Conservation (phyloP, 768 basidiomycete genomes). For the Suillus subaureus region DNA sequence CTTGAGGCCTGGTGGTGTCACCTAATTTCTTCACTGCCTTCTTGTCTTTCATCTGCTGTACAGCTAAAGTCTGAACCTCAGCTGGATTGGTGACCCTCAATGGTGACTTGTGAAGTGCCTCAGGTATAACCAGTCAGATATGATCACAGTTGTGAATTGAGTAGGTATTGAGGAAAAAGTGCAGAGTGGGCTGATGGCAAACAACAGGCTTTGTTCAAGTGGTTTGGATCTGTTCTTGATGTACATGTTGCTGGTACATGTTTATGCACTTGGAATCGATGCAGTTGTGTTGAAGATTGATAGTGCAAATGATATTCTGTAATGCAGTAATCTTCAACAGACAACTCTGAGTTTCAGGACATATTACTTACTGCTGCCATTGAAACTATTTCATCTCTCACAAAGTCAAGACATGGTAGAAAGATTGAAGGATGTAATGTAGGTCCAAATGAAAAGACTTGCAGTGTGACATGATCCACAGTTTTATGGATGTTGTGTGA, state of each 20-base stretch:
- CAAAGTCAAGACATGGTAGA: background rate
- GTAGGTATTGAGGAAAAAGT: constrained; percentile 18
- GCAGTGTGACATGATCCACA: background rate
- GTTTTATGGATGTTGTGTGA: background rate
- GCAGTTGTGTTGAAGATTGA: constrained; percentile 25
- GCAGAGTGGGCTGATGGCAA: constrained; percentile 8
- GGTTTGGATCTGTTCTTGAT: constrained; percentile 17
- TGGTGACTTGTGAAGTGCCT: background rate
- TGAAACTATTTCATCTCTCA: background rate
- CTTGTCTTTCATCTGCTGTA: constrained; percentile 6
- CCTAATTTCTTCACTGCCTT: background rate
- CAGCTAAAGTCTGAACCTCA: background rate
- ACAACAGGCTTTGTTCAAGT: constrained; percentile 10
- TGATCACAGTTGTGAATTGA: constrained; percentile 22
- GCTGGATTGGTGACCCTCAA: background rate
- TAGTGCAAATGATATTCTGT: constrained; percentile 18
- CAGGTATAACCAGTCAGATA: constrained; percentile 9
- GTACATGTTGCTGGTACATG: background rate
- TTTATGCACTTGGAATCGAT: constrained; percentile 12
- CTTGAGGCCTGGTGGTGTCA: background rate
- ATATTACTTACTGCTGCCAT: background rate
- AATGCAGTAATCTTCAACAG: background rate
- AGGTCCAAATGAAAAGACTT: constrained; percentile 1
- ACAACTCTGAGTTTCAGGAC: background rate
- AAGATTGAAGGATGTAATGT: constrained; percentile 1